Evolutionary conservation across 805 yeast genomes (phyloP).

Genomic region (Kazachstania bromeliacearum): DNA sequence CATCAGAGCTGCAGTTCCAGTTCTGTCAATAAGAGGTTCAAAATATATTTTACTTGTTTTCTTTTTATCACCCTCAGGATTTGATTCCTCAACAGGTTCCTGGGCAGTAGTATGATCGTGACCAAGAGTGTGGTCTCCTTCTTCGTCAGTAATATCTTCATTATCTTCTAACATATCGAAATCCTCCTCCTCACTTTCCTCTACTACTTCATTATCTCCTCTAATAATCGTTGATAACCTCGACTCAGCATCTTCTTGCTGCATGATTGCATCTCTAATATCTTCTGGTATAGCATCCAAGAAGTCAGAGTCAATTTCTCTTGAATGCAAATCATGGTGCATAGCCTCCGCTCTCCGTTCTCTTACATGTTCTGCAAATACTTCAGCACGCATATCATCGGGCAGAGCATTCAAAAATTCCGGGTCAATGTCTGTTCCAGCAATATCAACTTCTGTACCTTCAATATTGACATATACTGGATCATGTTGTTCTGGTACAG

Average conservation of each 20-base stretch:
- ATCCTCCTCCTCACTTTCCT: slow-evolving; percentile 11
- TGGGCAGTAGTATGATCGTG: no score
- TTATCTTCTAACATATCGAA: slow-evolving; percentile 12
- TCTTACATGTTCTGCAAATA: slow-evolving; percentile 71
- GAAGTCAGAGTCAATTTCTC: slow-evolving; percentile 74
- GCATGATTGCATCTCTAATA: slow-evolving; percentile 52
- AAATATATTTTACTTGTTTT: slow-evolving; percentile 28
- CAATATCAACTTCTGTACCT: slow-evolving; percentile 70
- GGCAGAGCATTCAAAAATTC: slow-evolving; percentile 85
- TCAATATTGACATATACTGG: slow-evolving; percentile 69
- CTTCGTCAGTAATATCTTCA: slow-evolving; percentile 4
- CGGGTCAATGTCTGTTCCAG: slow-evolving; percentile 88
- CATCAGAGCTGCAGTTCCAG: slow-evolving; percentile 65
- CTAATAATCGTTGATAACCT: slow-evolving; percentile 18
- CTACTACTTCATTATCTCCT: slow-evolving; percentile 3
- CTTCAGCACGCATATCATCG: slow-evolving; percentile 88
- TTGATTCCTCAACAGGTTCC: slow-evolving; percentile 9
- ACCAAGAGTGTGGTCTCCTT: slow-evolving; percentile 5
- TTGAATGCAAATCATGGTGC: slow-evolving; percentile 34
- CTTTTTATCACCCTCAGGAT: slow-evolving; percentile 4
- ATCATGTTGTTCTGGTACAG: slow-evolving; percentile 21
- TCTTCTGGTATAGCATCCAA: slow-evolving; percentile 67
- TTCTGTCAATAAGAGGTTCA: slow-evolving; percentile 62
- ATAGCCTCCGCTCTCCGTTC: slow-evolving; percentile 58
- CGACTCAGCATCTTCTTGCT: slow-evolving; percentile 35